phyloP scores from a whole-genome alignment of 306 rosid genomes.

The Argentina anserina region DNA sequence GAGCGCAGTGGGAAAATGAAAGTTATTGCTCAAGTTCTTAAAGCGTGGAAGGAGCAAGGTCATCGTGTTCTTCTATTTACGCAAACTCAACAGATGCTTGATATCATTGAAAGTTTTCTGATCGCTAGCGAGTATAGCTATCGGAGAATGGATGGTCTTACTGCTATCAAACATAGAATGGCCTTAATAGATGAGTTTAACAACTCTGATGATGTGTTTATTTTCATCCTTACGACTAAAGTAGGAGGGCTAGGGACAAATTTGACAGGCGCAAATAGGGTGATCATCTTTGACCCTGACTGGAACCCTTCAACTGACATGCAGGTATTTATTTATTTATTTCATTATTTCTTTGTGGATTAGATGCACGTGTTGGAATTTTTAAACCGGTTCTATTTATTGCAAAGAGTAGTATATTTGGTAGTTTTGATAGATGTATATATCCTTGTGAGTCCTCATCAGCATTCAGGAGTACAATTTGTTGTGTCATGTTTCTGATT shows the following conservation, averaged over 20 bases:
- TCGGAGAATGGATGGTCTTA: constrained; percentile 91
- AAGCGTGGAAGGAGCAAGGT: constrained; percentile 96
- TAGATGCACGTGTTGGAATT: neutral
- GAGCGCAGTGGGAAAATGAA: constrained; percentile 96
- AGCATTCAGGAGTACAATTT: neutral
- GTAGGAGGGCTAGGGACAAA: constrained; percentile 99
- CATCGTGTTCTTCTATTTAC: constrained; percentile 92
- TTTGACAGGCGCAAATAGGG: constrained; percentile 93
- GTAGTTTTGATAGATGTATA: neutral
- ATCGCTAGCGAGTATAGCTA: constrained; percentile 53
- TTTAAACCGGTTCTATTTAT: constrained; percentile 1
- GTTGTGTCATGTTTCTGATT: neutral
- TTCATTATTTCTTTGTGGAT: neutral
- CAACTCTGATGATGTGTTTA: constrained; percentile 62
- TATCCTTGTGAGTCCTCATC: neutral
- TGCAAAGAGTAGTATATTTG: neutral
- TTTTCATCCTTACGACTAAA: constrained; percentile 89
- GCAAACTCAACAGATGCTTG: constrained; percentile 96
- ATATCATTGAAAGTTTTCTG: constrained; percentile 71
- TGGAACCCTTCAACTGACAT: constrained; percentile 98
- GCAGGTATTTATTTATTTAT: constrained; percentile 65
- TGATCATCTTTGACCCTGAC: constrained; percentile 90
- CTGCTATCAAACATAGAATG: constrained; percentile 92
- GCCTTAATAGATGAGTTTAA: constrained; percentile 96
- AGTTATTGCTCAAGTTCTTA: constrained; percentile 87